Base-by-base conservation (phyloP, 345 rosid genomes). In the Eutrema japonicum region DNA sequence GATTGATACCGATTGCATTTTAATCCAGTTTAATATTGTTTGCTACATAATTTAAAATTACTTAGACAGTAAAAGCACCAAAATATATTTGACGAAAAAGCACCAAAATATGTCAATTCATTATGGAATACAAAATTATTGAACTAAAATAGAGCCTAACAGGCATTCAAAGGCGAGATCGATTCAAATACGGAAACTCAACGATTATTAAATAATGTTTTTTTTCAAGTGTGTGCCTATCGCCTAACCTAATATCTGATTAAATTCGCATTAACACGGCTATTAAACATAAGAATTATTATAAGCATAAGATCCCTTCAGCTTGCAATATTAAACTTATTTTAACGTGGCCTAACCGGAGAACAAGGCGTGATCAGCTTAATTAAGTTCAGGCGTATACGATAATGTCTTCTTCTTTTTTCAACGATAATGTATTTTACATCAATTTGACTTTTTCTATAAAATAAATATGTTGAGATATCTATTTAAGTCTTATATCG, bases 131-230 rank as follows among this genome's bases (percentile, higher is more conserved):
- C 3, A 13, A 3, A 4, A 22, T 1, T 42, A 72, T 3, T 26
- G 43, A 43, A n/a, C 52, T 22, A 32, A 51, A 42, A 33, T 4
- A 51, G 12, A 61, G 68, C 14, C 50, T 48, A 26, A 2, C 33
- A 8, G 35, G 14, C 50, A 16, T 42, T 62, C 55, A 65, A 65
- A 54, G 59, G 14, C 48, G 69, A 48, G 13, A 37, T 47, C 58
- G 46, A 66, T 66, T 50, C 12, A 49, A 32, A 42, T 67, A 58
- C 38, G 67, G 54, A 74, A 66, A 50, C 73, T 49, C 45, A 6
- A 65, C 3, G 7, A 47, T 49, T 56, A 74, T 66, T 65, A 65
- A 27, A 43, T 30, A 10, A 47, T 9, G 2, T 6, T 8, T 12
- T 49, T 29, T 8, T 1, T 8, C 45, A 42, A 57, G 43, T 38